phyloP scores from a whole-genome alignment of 1,139 yeast genomes.

The Geotrichum bryndzae region DNA sequence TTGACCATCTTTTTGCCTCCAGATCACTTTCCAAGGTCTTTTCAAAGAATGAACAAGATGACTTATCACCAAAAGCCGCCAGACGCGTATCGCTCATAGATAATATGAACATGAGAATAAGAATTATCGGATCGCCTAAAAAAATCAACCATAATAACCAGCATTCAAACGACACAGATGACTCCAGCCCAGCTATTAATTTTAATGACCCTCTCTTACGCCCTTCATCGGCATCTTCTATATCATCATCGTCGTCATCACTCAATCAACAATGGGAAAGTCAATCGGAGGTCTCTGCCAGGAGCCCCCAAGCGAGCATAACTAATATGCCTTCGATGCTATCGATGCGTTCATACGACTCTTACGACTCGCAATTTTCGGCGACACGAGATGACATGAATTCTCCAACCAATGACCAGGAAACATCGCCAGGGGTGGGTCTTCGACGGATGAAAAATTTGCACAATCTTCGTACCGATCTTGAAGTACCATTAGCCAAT shows the following conservation, averaged over 20 bases:
- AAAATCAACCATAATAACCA: background rate
- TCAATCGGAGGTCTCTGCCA: background rate
- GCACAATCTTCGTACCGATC: background rate
- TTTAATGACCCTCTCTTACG: background rate
- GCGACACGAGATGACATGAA: background rate
- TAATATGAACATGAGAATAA: conserved; percentile 11
- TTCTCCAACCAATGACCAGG: background rate
- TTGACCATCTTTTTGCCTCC: background rate
- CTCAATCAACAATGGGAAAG: background rate
- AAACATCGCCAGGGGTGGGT: background rate
- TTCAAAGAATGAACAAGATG: background rate
- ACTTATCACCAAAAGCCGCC: background rate
- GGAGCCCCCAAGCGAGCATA: background rate
- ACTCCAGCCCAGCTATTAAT: background rate
- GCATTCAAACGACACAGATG: background rate
- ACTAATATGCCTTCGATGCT: conserved; percentile 1
- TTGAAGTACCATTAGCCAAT: background rate
- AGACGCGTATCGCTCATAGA: conserved; percentile 14
- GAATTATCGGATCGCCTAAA: background rate
- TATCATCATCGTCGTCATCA: background rate
- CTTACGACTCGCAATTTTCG: conserved; percentile 12
- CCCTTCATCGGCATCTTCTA: background rate
- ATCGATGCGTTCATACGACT: conserved; percentile 8
- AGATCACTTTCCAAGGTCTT: background rate
- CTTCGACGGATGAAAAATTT: conserved; percentile 4